Percentiles rank a stretch among this genome's conserved stretches.
Evolutionary conservation across 192 early-diverging fungal genomes (phyloP).

Genomic region (Spizellomyces sp.): DNA sequence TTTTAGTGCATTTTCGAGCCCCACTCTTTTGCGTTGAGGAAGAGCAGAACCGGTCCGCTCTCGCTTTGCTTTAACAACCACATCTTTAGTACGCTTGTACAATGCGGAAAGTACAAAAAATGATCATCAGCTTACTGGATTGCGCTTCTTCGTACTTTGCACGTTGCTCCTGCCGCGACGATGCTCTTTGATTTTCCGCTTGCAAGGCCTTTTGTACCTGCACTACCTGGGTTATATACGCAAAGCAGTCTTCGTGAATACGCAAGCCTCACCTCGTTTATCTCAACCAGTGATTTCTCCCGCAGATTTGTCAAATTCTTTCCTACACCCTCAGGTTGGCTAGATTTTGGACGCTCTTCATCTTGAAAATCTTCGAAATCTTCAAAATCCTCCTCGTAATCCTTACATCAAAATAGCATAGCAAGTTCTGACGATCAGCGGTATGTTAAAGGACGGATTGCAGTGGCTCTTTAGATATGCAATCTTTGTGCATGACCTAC

Average conservation of each 20-base stretch:
- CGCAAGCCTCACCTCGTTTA: conserved; percentile 4
- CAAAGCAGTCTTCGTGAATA: too few relatives aligned
- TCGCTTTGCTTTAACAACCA: background rate
- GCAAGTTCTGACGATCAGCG: background rate
- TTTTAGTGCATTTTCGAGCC: conserved; percentile 21
- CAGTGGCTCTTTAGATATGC: too few relatives aligned
- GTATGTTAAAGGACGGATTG: background rate
- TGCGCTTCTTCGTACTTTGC: conserved; percentile 3
- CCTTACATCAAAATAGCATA: conserved; percentile 11
- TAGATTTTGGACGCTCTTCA: background rate
- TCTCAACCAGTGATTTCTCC: background rate
- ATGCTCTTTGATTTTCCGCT: conserved; percentile 50
- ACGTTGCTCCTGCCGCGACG: conserved; percentile 23
- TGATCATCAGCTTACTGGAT: background rate
- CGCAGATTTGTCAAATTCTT: too few relatives aligned
- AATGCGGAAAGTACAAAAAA: background rate
- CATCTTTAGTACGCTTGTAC: too few relatives aligned
- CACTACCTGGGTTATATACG: background rate
- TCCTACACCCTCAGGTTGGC: background rate
- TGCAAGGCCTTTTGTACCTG: conserved; percentile 46
- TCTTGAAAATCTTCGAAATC: conserved; percentile 49
- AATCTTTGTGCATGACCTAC: conserved; percentile 2
- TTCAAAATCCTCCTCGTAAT: conserved; percentile 49
- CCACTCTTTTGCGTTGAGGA: conserved; percentile 24
- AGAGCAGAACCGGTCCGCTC: conserved; percentile 24